Evolutionary conservation across 2,329 filamentous ascomycete genomes (phyloP).

Genomic region (Verruconis gallopava): DNA sequence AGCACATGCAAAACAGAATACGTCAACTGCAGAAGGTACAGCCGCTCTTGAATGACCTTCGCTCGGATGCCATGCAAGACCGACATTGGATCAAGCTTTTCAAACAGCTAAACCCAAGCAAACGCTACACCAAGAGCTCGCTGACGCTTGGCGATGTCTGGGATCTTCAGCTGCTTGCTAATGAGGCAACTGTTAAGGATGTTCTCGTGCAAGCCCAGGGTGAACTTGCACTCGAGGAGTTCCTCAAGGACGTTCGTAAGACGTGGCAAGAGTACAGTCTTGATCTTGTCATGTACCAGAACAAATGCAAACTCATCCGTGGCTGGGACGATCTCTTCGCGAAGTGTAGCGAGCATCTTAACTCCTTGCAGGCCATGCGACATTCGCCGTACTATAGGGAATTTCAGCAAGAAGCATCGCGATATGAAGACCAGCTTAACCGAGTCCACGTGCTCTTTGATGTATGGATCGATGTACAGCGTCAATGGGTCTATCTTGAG

Average conservation of each 20-base stretch:
- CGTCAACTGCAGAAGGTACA: slow-evolving; percentile 87
- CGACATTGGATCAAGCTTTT: slow-evolving; percentile 97
- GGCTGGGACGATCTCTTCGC: slow-evolving; percentile 98
- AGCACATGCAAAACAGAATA: slow-evolving; percentile 87
- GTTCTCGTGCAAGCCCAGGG: slow-evolving; percentile 94
- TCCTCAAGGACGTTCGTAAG: slow-evolving; percentile 89
- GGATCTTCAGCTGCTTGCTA: slow-evolving; percentile 84
- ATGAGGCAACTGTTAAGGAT: slow-evolving; percentile 76
- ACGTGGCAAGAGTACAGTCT: slow-evolving; percentile 93
- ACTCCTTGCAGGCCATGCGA: slow-evolving; percentile 95
- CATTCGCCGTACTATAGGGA: slow-evolving; percentile 99
- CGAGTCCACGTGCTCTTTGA: slow-evolving; percentile 95
- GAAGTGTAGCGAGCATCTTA: slow-evolving; percentile 95
- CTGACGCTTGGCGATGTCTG: slow-evolving; percentile 98
- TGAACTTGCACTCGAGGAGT: slow-evolving; percentile 97
- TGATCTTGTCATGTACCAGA: slow-evolving; percentile 93
- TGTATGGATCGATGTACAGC: slow-evolving; percentile 99
- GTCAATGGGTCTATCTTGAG: slow-evolving; percentile 98
- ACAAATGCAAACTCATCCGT: slow-evolving; percentile 91
- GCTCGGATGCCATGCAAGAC: slow-evolving; percentile 91
- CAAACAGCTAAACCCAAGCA: slow-evolving; percentile 84
- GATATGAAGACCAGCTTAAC: slow-evolving; percentile 97
- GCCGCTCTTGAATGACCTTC: slow-evolving; percentile 72
- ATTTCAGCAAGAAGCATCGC: slow-evolving; percentile 91
- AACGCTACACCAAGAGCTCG: slow-evolving; percentile 84